phyloP scores from a whole-genome alignment of 257 asterid species.

The Oldenlandia corymbosa region DNA sequence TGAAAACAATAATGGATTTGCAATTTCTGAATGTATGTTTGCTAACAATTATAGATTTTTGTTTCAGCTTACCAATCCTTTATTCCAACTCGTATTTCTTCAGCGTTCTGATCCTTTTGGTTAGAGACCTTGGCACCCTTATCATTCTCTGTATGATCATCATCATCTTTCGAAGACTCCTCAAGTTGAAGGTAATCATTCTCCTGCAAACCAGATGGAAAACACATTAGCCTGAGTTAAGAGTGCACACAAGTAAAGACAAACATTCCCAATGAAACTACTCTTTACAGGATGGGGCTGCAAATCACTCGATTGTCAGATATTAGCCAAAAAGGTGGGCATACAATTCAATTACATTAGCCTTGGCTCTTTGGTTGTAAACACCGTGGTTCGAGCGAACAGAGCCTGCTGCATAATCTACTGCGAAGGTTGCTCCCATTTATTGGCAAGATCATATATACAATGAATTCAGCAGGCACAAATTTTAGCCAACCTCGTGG shows the following conservation, averaged over 20 bases:
- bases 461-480: no score
- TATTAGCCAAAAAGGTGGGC: background rate
- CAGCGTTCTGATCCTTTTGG: conserved; percentile 11
- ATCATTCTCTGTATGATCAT: conserved; percentile 2
- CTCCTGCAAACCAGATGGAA: conserved; percentile 26
- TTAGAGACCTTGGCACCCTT: conserved; percentile 1
- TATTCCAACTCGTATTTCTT: conserved; percentile 35
- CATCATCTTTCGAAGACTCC: conserved; percentile 26
- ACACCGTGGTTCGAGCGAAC: background rate
- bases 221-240: background rate
- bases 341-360: background rate
- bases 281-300: background rate
- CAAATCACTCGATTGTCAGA: background rate
- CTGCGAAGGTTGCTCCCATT: no score
- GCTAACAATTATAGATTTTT: background rate
- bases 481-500: no score
- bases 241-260: background rate
- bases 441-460: no score
- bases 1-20: no score
- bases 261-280: conserved; percentile 1
- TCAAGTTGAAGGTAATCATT: conserved; percentile 32
- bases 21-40: background rate
- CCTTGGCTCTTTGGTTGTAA: background rate
- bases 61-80: conserved; percentile 50
- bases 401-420: background rate